Evolutionary conservation across 192 early-diverging fungal genomes (phyloP), one percentile per base, ranked within the genome.

Genomic region (Bifiguratus adelaidae): DNA sequence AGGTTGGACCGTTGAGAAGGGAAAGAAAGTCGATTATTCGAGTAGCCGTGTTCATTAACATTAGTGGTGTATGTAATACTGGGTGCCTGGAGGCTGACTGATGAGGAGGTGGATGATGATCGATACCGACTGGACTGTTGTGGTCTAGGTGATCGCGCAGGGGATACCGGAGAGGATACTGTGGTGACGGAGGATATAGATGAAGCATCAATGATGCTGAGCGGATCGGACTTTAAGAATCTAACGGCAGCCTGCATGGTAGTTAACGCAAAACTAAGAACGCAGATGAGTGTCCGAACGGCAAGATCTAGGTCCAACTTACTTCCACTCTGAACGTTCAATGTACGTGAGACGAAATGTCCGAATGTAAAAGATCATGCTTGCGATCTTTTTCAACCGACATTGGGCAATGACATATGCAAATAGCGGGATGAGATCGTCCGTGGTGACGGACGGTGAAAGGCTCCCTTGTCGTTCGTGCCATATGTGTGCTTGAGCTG

Each of bases 361-460:
- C 27, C 70, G 50, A 36, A 76, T 54, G 25, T 76, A 76, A 50
- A 68, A 76, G 12, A 69, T 24, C 12, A 70, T 47, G 29, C 70
- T 76, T 6, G 57, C 70, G 12, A 73, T 29, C 2, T 56, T 27
- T 46, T 59, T 48, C 34, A 76, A 53, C 18, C 54, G 42, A 13
- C 58, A 57, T 15, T 72, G 67, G 19, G 69, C 53, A 36, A 73
- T 61, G 7, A 68, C 70, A 52, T 62, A 63, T n/a, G 70, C 67
- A 11, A 70, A 47, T 15, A 76, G 41, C 18, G 74, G 74, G 24
- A 76, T 76, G 42, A 76, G 60, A 21, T 76, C 70, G 47, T 76
- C 74, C 3, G 74, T 67, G 0, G 74, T 76, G 5, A 76, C 64
- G 11, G 60, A 67, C 2, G 63, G 56, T 55, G 27, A 41, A 7